Evolutionary conservation across 2,329 filamentous ascomycete species (phyloP).

Genomic region (Mycosphaerella sp.): DNA sequence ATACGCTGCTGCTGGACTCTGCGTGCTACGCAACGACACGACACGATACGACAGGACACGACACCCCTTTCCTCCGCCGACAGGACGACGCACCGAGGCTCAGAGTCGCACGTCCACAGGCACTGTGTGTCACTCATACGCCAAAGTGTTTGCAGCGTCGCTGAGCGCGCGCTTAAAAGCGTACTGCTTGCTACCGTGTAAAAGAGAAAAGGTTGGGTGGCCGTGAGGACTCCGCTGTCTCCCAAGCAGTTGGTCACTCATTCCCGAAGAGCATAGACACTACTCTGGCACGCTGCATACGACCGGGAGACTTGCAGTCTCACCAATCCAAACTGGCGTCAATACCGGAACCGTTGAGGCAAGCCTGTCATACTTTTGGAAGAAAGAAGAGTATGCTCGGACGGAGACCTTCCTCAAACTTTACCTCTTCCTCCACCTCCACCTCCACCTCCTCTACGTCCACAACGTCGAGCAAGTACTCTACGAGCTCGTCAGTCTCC

Average conservation of each 20-base stretch:
- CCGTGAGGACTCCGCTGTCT: too few species aligned
- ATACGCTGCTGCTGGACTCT: neutral
- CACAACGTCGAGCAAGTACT: slow-evolving; percentile 20
- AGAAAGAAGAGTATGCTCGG: slow-evolving; percentile 22
- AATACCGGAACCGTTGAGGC: slow-evolving; percentile 30
- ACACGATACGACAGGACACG: neutral
- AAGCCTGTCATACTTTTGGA: slow-evolving; percentile 24
- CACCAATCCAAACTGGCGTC: slow-evolving; percentile 32
- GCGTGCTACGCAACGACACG: neutral
- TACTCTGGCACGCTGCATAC: slow-evolving; percentile 12
- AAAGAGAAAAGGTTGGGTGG: too few species aligned
- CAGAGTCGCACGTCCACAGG: neutral
- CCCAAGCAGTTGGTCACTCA: neutral
- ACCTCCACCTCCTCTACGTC: slow-evolving; percentile 24
- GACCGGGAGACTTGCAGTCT: slow-evolving; percentile 23
- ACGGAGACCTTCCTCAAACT: slow-evolving; percentile 28
- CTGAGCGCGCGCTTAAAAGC: neutral
- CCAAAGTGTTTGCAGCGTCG: neutral
- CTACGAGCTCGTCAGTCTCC: slow-evolving; percentile 26
- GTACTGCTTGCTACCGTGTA: neutral
- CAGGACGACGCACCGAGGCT: neutral
- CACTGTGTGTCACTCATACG: neutral
- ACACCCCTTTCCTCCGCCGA: neutral
- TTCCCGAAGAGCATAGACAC: neutral
- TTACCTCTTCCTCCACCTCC: slow-evolving; percentile 27